phyloP scores from a whole-genome alignment of 257 asterid species.

The Plantago ovata region DNA sequence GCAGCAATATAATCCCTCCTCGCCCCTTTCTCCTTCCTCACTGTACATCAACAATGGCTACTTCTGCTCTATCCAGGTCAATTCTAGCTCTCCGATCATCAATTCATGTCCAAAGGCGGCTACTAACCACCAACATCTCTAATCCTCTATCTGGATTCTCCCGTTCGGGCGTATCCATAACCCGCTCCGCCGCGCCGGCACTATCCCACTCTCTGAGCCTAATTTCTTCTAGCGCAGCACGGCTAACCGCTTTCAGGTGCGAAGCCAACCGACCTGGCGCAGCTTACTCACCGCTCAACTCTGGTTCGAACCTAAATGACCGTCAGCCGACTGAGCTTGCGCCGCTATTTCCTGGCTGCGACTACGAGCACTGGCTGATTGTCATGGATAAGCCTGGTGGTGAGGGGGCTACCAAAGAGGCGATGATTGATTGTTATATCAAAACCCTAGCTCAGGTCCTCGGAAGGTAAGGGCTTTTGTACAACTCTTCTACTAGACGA shows the following conservation, averaged over 20 bases:
- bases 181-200: slow-evolving; percentile 27
- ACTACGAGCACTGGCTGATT: slow-evolving; percentile 95
- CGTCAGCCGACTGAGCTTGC: slow-evolving; percentile 97
- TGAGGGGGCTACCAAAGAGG: slow-evolving; percentile 86
- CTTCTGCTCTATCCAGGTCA: slow-evolving; percentile 42
- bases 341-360: slow-evolving; percentile 94
- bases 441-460: slow-evolving; percentile 75
- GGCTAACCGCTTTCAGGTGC: slow-evolving; percentile 51
- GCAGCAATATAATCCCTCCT: too few species aligned
- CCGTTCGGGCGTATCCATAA: slow-evolving; percentile 29
- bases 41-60: slow-evolving; percentile 32
- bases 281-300: slow-evolving; percentile 74
- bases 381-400: slow-evolving; percentile 99
- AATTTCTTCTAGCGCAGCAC: slow-evolving; percentile 19
- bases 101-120: slow-evolving; percentile 37
- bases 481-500: too few species aligned
- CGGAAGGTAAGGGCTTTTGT: slow-evolving; percentile 86
- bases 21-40: too few species aligned
- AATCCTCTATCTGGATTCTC: slow-evolving; percentile 38
- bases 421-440: slow-evolving; percentile 85
- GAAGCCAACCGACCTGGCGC: slow-evolving; percentile 72
- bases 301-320: slow-evolving; percentile 76
- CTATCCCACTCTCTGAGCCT: slow-evolving; percentile 32
- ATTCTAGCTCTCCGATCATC: slow-evolving; percentile 45
- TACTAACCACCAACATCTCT: slow-evolving; percentile 41